Percentiles rank a stretch among this genome's conserved stretches.
Evolutionary conservation across 2,329 filamentous ascomycete species (phyloP).

Genomic region (Dothistroma septosporum): DNA sequence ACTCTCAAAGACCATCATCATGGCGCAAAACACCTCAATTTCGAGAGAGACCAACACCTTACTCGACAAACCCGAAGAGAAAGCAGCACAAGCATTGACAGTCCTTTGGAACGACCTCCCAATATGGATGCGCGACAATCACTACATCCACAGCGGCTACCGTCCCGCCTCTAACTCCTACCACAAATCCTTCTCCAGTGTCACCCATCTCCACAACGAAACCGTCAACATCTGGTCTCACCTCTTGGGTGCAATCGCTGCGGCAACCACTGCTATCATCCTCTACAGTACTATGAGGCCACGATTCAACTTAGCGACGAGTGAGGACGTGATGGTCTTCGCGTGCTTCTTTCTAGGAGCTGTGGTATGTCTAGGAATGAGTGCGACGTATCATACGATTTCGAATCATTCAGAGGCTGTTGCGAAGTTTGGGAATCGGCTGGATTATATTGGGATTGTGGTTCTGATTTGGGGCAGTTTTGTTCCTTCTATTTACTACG

Average conservation of each 20-base stretch:
- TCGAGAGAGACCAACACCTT: slow-evolving; percentile 1
- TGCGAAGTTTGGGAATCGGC: slow-evolving; percentile 78
- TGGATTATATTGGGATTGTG: slow-evolving; percentile 94
- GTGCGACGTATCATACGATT: slow-evolving; percentile 74
- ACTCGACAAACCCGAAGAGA: slow-evolving; percentile 23
- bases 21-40: slow-evolving; percentile 1
- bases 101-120: slow-evolving; percentile 46
- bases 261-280: slow-evolving; percentile 49
- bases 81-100: slow-evolving; percentile 39
- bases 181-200: slow-evolving; percentile 52
- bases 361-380: slow-evolving; percentile 45
- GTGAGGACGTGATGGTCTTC: slow-evolving; percentile 67
- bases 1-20: not conserved
- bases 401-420: slow-evolving; percentile 78
- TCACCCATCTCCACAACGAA: slow-evolving; percentile 64
- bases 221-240: slow-evolving; percentile 70
- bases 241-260: slow-evolving; percentile 61
- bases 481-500: slow-evolving; percentile 83
- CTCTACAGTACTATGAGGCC: slow-evolving; percentile 58
- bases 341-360: slow-evolving; percentile 71
- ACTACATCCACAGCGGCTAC: slow-evolving; percentile 64
- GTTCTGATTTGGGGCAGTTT: slow-evolving; percentile 87
- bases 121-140: slow-evolving; percentile 57
- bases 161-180: slow-evolving; percentile 61
- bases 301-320: slow-evolving; percentile 61